Evolutionary conservation across 805 yeast species (phyloP), one percentile per base, ranked within the genome.

Genomic region (Pichia deserticola): DNA sequence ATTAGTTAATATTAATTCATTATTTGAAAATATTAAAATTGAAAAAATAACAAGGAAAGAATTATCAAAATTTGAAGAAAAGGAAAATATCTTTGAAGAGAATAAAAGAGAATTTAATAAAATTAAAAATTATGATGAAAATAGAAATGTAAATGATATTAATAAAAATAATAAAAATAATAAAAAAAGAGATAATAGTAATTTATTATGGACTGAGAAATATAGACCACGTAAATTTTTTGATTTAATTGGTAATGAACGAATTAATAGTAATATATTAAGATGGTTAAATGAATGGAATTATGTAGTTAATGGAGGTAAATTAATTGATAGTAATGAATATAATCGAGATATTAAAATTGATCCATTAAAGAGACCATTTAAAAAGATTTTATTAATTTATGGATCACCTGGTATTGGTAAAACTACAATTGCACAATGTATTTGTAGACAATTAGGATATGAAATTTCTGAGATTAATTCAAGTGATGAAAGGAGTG

Each of bases 361-460:
- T 1, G 89, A 83, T 60, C 77, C 79, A 0, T 71, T 76, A 39
- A 72, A 76, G 32, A 69, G 90, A 49, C 90, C 90, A 0, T 68
- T 64, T 13, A 75, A 75, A 47, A 84, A 79, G 54, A 73, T 93
- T 0, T 62, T 93, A 25, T 68, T 93, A 39, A 76, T 93, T 10
- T 89, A 84, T 62, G 99, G 99, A 0, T 93, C 96, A 0, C 89
- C 96, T 0, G 99, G 99, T 2, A 74, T 85, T 15, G 99, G 99
- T 9, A 92, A 92, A 62, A 90, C 98, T 0, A 79, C 93, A 0
- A 82, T 89, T 2, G 88, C 92, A 0, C 97, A 90, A 60, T 78
- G 89, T 1, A 75, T 89, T 36, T 93, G 96, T 4, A 75, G 73
- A 42, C 96, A 87, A 55, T 77, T 86, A 38, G 95, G 95, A 0